Base-by-base conservation (phyloP, 164 flowering plant species). In the Magnolia officinalis region DNA sequence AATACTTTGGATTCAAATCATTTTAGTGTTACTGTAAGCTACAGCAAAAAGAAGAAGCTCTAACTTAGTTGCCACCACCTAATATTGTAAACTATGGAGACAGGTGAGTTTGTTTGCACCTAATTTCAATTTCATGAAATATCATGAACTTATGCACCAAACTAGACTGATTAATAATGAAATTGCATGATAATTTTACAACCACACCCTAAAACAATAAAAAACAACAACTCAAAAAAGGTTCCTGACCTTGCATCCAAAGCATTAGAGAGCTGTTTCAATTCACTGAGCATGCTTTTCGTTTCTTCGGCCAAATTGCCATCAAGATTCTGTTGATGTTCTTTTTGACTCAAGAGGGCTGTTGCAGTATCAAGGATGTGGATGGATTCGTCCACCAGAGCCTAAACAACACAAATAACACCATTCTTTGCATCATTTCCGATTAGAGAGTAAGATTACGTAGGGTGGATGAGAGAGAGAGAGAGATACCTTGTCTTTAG, bases 401-500 rank as follows among this genome's bases (percentile, higher is more conserved):
- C 58, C 87, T 85, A 71, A 50, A 76, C 31, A 78, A 18, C 0
- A 23, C 7, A 61, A 1, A 50, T 18, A 24, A 71, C 31, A 51
- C 16, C 21, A 70, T 18, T 29, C 37, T 31, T 31, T 31, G 37
- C 37, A 31, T 31, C 37, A 31, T 31, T 31, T 31, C 37, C 4
- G 4, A 31, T 31, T 31, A 31, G 37, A 31, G 37, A 1, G 0
- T 31, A 31, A 31, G 37, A 31, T 31, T 31, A 31, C 24, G 24
- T 23, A 23, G 24, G 24, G 24, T 23, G 24, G 24, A 23, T 23
- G 24, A 23, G 24, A 23, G 24, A 23, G 24, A 23, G 24, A 64
- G 70, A 37, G 19, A n/a, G 10, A 52, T 77, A 87, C 87, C 87
- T 78, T 82, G 21, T 81, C 58, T 45, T 19, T 67, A 4, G 65